Evolutionary conservation across 2,329 filamentous ascomycete genomes (phyloP), one percentile per base, ranked within the genome.

Genomic region (Torrubiella hemipterigena): DNA sequence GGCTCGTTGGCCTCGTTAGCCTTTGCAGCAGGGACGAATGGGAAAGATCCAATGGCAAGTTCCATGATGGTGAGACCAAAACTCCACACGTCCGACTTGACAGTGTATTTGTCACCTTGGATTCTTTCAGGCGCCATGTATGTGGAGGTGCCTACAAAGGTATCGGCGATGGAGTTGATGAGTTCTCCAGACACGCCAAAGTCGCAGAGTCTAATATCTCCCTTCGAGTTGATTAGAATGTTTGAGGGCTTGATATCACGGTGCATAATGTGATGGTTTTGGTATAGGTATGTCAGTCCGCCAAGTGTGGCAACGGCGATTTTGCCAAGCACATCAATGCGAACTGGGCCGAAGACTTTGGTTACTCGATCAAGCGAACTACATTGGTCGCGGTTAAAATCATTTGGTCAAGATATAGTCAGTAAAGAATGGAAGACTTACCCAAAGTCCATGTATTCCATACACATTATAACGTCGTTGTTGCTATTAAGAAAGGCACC

Each of bases 391-490:
- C n/a, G 5, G 31, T 11, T 8, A 14, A 6, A 5, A 12, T 3
- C 13, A 14, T 27, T 28, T 13, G 15, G 16, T 18, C 9, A 18
- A 5, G 26, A 10, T 41, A 20, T 38, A 15, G 21, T 48, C 32
- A 44, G 44, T 24, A 37, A 35, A 13, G 8, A 15, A 8, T 17
- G n/a, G n/a, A 6, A 6, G n/a, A 12, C 12, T 27, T 70, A 96
- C 91, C 91, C 91, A 53, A 89, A 85, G 58, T 98, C 91, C 85
- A 94, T 94, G 54, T 98, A 96, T 56, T 98, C 91, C 91, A 98
- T 98, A 57, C 91, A 98, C 79, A 98, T 89, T 46, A 96, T 93
- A 36, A 98, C 93, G 61, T 98, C 91, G 51, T 93, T 89, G 39
- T 86, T 86, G 50, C 93, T 83, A 52, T 94, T 96, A 50, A 96